Conservation (phyloP, 2,329 filamentous ascomycete species). For the Monosporascus ibericus region DNA sequence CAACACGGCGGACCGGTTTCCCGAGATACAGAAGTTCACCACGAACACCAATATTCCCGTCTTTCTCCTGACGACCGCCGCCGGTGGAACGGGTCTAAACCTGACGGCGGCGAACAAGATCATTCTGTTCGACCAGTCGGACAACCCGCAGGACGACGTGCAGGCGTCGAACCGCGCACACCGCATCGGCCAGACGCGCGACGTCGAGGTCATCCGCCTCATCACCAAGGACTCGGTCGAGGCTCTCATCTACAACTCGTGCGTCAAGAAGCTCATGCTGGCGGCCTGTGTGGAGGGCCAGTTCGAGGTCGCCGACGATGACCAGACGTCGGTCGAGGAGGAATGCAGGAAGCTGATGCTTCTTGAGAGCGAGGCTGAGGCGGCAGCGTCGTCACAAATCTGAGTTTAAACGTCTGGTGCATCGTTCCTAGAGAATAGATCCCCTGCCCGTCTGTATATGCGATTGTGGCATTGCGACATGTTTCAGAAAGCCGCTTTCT, state of each 20-base stretch:
- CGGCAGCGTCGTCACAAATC: too few species aligned
- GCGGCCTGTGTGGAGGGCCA: conserved; percentile 52
- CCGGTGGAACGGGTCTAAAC: conserved; percentile 96
- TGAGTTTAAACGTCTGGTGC: too few species aligned
- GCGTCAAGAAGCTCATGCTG: conserved; percentile 86
- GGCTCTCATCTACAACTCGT: conserved; percentile 86
- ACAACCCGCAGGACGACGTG: conserved; percentile 97
- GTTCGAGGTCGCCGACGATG: conserved; percentile 55
- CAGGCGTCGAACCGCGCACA: conserved; percentile 97
- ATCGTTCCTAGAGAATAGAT: too few species aligned
- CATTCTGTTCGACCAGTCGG: conserved; percentile 93
- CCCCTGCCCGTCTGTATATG: too few species aligned
- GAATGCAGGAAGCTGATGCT: conserved; percentile 26
- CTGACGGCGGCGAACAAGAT: conserved; percentile 94
- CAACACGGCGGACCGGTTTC: conserved; percentile 75
- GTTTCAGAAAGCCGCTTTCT: too few species aligned
- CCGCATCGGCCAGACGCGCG: conserved; percentile 82
- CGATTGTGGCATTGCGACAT: too few species aligned
- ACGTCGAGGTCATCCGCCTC: conserved; percentile 84
- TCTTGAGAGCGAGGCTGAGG: conserved; percentile 14
- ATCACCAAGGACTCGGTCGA: conserved; percentile 81
- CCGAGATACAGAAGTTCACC: conserved; percentile 83
- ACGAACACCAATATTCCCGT: conserved; percentile 71
- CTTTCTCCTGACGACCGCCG: conserved; percentile 88
- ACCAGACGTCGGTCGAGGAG: conserved; percentile 27